Evolutionary conservation across 2,329 filamentous ascomycete species (phyloP), one percentile per base, ranked within the genome.

Genomic region (Pseudomassariella vexata): DNA sequence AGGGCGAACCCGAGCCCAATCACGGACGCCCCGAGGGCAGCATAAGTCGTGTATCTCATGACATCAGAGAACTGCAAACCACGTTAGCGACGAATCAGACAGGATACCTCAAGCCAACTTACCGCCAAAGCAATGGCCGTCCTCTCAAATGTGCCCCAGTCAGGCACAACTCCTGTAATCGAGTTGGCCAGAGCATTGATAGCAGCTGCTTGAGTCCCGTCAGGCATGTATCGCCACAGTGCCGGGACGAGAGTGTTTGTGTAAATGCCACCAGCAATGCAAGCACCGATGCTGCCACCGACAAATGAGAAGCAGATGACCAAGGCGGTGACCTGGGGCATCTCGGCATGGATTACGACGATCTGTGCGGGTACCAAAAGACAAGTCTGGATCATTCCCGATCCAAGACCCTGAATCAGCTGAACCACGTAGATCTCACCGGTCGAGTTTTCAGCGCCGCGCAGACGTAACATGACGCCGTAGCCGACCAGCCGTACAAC

Each of bases 251-350:
- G 57, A 1, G 58, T 56, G n/a, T 57, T 59, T 1, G 66, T 70
- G 40, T 71, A 72, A 10, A 72, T 70, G 6, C 59, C 65, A 5
- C 67, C 67, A 3, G 66, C 65, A 28, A 69, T 59, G 24, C 58
- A 56, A 6, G 57, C 48, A 1, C 60, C 59, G 17, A 64, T 46
- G 21, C 52, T 56, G 10, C 47, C 38, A 3, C 61, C 60, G 5
- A 72, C 39, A 34, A 63, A 68, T 7, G 57, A 52, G 24, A 55
- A 57, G 9, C 62, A 53, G 17, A 70, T 47, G 10, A 67, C 53
- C 27, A 72, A 40, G 1, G 66, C 62, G 0, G 66, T 68, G 9
- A 68, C 57, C 42, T 69, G 65, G 1, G 68, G 60, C 32, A 70
- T 51, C 39, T 72, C 58, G 1, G 52, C 46, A 38, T 66, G 62